Base-by-base conservation (phyloP, 495 filamentous ascomycete genomes). In the Penicillium crystallinum region DNA sequence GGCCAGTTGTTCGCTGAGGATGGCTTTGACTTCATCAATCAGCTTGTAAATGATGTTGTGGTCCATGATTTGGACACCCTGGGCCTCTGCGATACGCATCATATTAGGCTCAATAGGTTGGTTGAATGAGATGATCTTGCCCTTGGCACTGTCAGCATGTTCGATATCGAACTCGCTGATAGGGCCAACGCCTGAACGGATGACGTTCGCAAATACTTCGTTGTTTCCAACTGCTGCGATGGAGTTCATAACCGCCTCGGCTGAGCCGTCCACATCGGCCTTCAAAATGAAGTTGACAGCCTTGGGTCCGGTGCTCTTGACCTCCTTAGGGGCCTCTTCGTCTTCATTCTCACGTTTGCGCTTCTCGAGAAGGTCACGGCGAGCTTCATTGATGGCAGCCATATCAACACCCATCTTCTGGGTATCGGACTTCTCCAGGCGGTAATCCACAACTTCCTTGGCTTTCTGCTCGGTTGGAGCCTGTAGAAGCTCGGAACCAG, bases 11-110 rank as follows among this genome's bases (percentile, higher is more conserved):
- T 85, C 81, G 51, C 79, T 84, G 49, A 99, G 61, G 33, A 71
- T 77, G 0, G 67, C 80, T 63, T 82, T 86, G 41, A 96, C 85
- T 46, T 89, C 87, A 61, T 97, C 91, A 9, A 89, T 81, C 9
- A 97, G 76, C 49, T 86, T 83, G 66, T 99, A 97, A 57, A 99
- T 99, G 58, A 99, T 82, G 55, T 86, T 96, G 62, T 92, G 84
- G 45, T 96, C 84, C 56, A 97, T 60, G 19, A 99, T 86, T 36
- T 68, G 72, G 30, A 98, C 91, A 9, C 83, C 81, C 41, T 77
- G 73, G 1, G 71, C 62, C 53, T 87, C 83, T 1, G 93, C 93
- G 61, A 86, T 72, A 7, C 79, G 77, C 31, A 75, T 70, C 53
- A 96, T 88, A 50, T 82, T 68, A 2, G 81, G 78, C 10, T 90